Base-by-base conservation (phyloP, 768 basidiomycete genomes). In the Dentipellis fragilis region DNA sequence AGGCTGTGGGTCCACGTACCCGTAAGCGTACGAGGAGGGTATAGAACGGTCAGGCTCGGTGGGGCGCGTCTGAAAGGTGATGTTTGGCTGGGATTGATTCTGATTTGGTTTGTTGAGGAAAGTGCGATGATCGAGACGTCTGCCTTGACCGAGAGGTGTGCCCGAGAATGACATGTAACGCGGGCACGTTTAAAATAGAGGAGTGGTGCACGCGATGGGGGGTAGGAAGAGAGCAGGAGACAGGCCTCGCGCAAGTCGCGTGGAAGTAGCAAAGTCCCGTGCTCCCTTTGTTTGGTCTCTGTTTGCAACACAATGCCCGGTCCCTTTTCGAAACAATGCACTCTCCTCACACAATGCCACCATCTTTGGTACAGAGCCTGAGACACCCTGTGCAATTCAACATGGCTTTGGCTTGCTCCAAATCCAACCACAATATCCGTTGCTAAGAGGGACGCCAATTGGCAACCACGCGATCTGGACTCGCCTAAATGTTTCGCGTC, bases 131-230 rank as follows among this genome's bases (percentile, higher is more conserved):
- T 89, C 87, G 68, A 89, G 81, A 74, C 88, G 84, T 79, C 87
- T 85, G 75, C 83, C 85, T 82, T 88, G 84, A 72, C 84, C 85
- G 62, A 89, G 72, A 56, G 88, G 86, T 68, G 88, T 89, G 69
- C 82, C 79, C 68, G 85, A 78, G 82, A 91, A 91, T 71, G 87
- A 89, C 88, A 91, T 91, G 78, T 75, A 77, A 45, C 51, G 50
- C 39, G 47, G 46, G 40, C 23, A 37, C 57, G 54, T 34, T 42
- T 6, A 29, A 29, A 54, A 56, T 54, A 56, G 50, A 54, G 55
- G 54, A 46, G 38, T 22, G 19, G 39, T 19, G 49, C 21, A 51
- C 35, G 51, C 42, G 19, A 29, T 38, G 52, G 29, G 14, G 52
- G 9, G 55, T 29, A 42, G 46, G 56, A 38, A 40, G 49, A 19